Evolutionary conservation across 2,329 filamentous ascomycete genomes (phyloP).

Genomic region (Penicillium sp.): DNA sequence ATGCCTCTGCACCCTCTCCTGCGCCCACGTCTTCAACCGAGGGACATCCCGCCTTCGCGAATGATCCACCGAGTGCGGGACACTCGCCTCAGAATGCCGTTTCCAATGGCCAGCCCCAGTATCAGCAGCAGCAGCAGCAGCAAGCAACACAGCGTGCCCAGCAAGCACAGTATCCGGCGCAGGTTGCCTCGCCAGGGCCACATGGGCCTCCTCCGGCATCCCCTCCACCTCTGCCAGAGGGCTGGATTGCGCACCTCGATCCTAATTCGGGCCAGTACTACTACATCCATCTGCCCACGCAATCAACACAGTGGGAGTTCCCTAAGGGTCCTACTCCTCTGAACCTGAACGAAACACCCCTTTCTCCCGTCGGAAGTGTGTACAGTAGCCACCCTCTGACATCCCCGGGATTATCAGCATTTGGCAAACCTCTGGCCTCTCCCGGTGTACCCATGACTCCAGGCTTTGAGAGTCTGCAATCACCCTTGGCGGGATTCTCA

Average conservation of each 20-base stretch:
- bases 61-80: slow-evolving; percentile 61
- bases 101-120: slow-evolving; percentile 23
- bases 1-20: slow-evolving; percentile 22
- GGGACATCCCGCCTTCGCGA: slow-evolving; percentile 87
- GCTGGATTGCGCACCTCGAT: slow-evolving; percentile 97
- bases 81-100: slow-evolving; percentile 44
- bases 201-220: slow-evolving; percentile 67
- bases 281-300: slow-evolving; percentile 93
- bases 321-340: slow-evolving; percentile 92
- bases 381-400: slow-evolving; percentile 70
- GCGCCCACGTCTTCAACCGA: slow-evolving; percentile 40
- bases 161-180: slow-evolving; percentile 17
- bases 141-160: neutral
- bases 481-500: slow-evolving; percentile 78
- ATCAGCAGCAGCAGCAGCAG: slow-evolving; percentile 9
- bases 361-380: slow-evolving; percentile 78
- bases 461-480: slow-evolving; percentile 81
- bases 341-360: slow-evolving; percentile 75
- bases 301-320: slow-evolving; percentile 98
- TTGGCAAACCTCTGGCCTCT: slow-evolving; percentile 65
- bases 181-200: slow-evolving; percentile 39
- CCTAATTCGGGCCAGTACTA: slow-evolving; percentile 97
- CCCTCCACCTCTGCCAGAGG: slow-evolving; percentile 90
- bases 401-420: slow-evolving; percentile 65
- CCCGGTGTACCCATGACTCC: slow-evolving; percentile 81